phyloP scores from a whole-genome alignment of 148 eudicot genomes.

The Heliamphora exappendiculata region DNA sequence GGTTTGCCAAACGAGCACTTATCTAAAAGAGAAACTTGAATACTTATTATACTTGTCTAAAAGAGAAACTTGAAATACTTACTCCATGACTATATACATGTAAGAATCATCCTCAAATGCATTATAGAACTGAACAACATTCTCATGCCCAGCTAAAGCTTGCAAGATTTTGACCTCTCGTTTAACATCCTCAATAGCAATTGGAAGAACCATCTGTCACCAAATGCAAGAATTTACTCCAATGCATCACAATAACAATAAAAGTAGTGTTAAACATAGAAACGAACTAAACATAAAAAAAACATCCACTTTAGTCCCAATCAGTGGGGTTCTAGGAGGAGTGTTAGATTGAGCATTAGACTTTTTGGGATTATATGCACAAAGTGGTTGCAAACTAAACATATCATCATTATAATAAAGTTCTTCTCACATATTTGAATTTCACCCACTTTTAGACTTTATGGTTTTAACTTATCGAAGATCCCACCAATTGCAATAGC shows the following conservation, averaged over 20 bases:
- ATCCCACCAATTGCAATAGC: neutral
- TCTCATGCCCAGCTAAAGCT: conserved; percentile 92
- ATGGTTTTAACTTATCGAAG: neutral
- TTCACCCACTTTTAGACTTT: neutral
- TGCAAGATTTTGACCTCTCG: conserved; percentile 93
- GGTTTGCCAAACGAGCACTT: too few species aligned
- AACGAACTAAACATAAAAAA: neutral
- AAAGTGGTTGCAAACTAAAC: too few species aligned
- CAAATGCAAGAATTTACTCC: conserved; percentile 14
- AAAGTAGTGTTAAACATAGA: neutral
- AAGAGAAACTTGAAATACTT: conserved; percentile 28
- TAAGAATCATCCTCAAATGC: conserved; percentile 87
- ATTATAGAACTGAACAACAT: conserved; percentile 87
- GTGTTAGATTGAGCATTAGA: too few species aligned
- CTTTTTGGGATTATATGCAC: neutral
- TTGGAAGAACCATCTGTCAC: conserved; percentile 84
- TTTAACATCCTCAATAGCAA: conserved; percentile 93
- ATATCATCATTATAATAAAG: too few species aligned
- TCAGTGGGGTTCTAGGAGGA: too few species aligned
- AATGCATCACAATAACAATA: neutral
- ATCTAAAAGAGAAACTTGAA: too few species aligned
- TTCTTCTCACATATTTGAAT: neutral
- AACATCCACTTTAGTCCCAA: too few species aligned
- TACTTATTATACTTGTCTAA: too few species aligned
- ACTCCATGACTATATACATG: conserved; percentile 98